Base-by-base conservation (phyloP, 345 rosid species). In the Lepidium africanum region DNA sequence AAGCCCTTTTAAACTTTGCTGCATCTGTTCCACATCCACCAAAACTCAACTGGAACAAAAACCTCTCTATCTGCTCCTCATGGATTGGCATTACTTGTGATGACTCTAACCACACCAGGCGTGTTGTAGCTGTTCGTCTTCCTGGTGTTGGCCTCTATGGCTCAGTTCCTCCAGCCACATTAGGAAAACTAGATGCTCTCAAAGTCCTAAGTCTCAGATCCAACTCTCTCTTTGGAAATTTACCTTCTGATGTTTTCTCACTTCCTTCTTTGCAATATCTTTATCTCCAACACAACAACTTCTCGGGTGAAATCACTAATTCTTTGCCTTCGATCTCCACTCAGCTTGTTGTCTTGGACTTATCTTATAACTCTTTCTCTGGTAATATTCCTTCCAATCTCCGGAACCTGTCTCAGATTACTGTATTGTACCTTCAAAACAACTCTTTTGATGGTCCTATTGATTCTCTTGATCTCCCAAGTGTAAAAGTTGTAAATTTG, bases 121-220 rank as follows among this genome's bases (percentile, higher is more conserved):
- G 82, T 11, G 95, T 88, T 47, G 58, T 79, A 5, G 74, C 82
- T 1, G 55, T 91, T 40, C 87, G 65, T 59, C 89, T 91, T 41
- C 97, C 97, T 0, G 97, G 87, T 0, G 68, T 85, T 40, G 97
- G 95, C 6, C 83, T 91, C 53, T 76, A 69, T 2, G 97, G 97
- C 23, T 54, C 82, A 30, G 50, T 91, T 25, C 88, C 97, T 0
- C 48, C 74, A 11, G 71, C 81, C 36, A 86, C 84, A 39, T 56
- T 91, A 8, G 82, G 80, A 7, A 80, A 77, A 59, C 91, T 91
- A 11, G 73, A 79, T 19, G 85, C 84, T 46, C 84, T 88, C 7
- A 54, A 61, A 70, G 69, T 85, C 64, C 83, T 91, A 38, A 88
- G 97, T 71, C 85, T 91, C 61, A 73, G 95, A 53, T 88, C 97